Base-by-base conservation (phyloP, 305 asterid species). In the Fraxinus nigra region DNA sequence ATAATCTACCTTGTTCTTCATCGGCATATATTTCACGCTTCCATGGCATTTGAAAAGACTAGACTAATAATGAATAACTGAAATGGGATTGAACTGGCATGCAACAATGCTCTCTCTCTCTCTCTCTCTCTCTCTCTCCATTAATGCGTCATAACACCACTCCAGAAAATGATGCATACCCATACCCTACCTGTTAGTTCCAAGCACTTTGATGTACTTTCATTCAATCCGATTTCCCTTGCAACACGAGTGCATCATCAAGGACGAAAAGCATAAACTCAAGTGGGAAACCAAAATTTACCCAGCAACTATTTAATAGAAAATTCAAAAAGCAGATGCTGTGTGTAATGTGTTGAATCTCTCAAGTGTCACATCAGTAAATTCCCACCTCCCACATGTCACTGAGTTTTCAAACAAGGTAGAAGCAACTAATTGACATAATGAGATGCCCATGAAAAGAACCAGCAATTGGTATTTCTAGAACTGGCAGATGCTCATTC, bases 311-410 rank as follows among this genome's bases (percentile, higher is more conserved):
- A 56, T 34, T 5, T 51, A 63, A 18, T 28, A 37, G 28, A 72
- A 38, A 73, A 59, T 26, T 9, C 56, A 78, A 38, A 72, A 78
- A 34, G 51, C 10, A 16, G 38, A 7, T 72, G 79, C 72, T 61
- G 54, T 77, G 59, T 79, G 80, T 77, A 10, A 8, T 38, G 75
- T 65, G 73, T 79, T 40, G 20, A 59, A 56, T 14, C 72, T 46
- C 54, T 67, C 9, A 54, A 79, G 56, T 26, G 82, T 79, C 80
- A 72, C 51, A 76, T 79, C 81, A 80, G 72, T n/a, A 7, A 78
- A 34, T 63, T 75, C 22, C 54, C 30, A 43, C 63, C 59, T 51
- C 83, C 86, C 85, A 80, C 72, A 72, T 77, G 86, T 65, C 84
- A 40, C 51, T 24, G 26, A 24, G 1, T 46, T 24, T 75, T 72